A percentile compares a stretch with the other conserved stretches of the same genome.
These are phyloP conservation scores for Kodamaea restingae DNA, from an alignment of 805 yeast species.

Conservation along the genomic window DNA sequence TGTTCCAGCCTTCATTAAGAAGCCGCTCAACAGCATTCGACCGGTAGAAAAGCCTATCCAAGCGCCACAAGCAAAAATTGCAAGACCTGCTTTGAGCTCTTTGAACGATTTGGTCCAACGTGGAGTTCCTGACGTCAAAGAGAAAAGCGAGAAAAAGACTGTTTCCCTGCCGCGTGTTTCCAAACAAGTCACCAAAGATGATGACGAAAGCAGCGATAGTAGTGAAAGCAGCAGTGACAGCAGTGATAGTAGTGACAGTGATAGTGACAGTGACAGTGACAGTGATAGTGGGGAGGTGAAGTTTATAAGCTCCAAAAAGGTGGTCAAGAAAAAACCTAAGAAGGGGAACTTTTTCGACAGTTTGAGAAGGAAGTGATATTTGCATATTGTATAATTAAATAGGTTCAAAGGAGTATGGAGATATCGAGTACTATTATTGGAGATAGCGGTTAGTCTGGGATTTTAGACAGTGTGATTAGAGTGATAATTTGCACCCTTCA, in stretches of 20 bases:
- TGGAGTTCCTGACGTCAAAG: constrained; percentile 67
- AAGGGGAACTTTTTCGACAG: constrained; percentile 23
- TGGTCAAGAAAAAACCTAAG: constrained; percentile 9
- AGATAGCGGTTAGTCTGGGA: too few species aligned
- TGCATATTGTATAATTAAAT: too few species aligned
- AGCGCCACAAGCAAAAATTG: constrained; percentile 10
- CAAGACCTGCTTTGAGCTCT: constrained; percentile 43
- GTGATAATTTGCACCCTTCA: too few species aligned
- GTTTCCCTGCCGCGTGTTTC: not conserved
- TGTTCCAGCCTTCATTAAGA: not conserved
- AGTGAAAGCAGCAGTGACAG: constrained; percentile 15
- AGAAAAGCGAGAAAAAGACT: constrained; percentile 20
- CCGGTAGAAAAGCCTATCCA: not conserved
- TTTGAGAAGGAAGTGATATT: constrained; percentile 20
- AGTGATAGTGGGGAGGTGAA: constrained; percentile 13
- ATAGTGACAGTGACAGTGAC: constrained; percentile 14
- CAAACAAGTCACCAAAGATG: not conserved
- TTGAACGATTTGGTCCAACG: constrained; percentile 57
- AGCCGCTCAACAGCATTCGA: constrained; percentile 1
- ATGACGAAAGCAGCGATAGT: constrained; percentile 7
- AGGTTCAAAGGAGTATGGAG: not conserved
- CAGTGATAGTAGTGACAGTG: constrained; percentile 13
- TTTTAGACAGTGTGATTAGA: too few species aligned
- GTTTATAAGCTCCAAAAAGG: constrained; percentile 25
- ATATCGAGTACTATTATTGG: too few species aligned